Conservation (phyloP, 805 yeast genomes). For the Myxozyma vanderwaltii region DNA sequence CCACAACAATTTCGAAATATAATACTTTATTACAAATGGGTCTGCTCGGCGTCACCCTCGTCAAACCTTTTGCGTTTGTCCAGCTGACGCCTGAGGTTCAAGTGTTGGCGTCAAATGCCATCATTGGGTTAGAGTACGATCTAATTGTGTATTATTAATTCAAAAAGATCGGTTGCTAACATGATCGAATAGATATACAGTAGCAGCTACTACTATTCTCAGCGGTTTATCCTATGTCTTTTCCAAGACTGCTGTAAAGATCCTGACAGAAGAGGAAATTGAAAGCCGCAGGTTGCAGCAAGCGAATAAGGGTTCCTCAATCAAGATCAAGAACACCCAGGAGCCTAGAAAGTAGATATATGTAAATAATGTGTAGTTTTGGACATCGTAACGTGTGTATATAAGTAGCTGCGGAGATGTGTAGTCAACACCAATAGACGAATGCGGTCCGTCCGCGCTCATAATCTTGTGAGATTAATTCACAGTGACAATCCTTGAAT, state of each 20-base stretch:
- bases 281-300: conserved; percentile 38
- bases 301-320: conserved; percentile 22
- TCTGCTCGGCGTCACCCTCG: conserved; percentile 68
- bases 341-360: background rate
- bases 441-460: too few species aligned
- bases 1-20: conserved; percentile 63
- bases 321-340: background rate
- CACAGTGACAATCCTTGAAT: too few species aligned
- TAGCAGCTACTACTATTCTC: conserved; percentile 68
- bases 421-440: too few species aligned
- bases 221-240: conserved; percentile 81
- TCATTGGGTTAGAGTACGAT: conserved; percentile 28
- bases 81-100: conserved; percentile 43
- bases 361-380: background rate
- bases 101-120: conserved; percentile 34
- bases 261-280: conserved; percentile 40
- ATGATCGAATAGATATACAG: too few species aligned
- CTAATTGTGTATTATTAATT: conserved; percentile 43
- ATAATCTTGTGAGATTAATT: too few species aligned
- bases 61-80: conserved; percentile 53
- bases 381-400: background rate
- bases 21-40: conserved; percentile 94
- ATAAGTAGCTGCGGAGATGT: background rate
- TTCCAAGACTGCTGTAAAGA: conserved; percentile 67
- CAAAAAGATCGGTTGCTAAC: too few species aligned